Conservation (phyloP, 768 basidiomycete species). For the Butyriboletus loyo region DNA sequence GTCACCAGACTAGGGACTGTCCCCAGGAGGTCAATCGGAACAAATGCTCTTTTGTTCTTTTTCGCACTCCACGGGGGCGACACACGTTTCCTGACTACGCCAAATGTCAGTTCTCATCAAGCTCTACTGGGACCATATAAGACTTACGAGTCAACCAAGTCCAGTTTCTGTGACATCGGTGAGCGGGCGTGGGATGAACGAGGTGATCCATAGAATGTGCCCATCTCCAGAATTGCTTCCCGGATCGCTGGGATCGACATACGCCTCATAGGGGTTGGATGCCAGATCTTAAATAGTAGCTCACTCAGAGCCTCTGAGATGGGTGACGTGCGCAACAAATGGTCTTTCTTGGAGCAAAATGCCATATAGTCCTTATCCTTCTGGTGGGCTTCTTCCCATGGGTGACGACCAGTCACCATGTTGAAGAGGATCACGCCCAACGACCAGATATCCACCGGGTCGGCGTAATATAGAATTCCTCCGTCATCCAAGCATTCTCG, state of each 20-base stretch:
- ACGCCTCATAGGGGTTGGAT: conserved; percentile 9
- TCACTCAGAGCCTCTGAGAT: conserved; percentile 9
- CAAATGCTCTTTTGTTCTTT: neutral
- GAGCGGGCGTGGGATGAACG: neutral
- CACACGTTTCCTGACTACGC: conserved; percentile 12
- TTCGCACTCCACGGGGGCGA: neutral
- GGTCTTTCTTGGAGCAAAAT: neutral
- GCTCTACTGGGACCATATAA: too few species aligned
- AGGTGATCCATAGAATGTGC: conserved; percentile 9
- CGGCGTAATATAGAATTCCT: conserved; percentile 19
- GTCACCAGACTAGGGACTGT: too few species aligned
- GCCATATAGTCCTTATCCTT: neutral
- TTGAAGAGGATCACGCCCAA: conserved; percentile 81
- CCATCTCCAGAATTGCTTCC: conserved; percentile 11
- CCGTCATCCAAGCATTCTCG: conserved; percentile 56
- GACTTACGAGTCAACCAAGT: conserved; percentile 15
- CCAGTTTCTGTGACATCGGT: neutral
- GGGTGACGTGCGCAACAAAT: neutral
- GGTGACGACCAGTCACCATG: conserved; percentile 58
- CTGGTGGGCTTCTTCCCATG: conserved; percentile 14
- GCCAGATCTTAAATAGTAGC: conserved; percentile 14
- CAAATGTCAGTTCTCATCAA: neutral
- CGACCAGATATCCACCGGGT: conserved; percentile 60
- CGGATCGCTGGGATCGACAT: conserved; percentile 20
- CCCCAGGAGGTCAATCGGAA: neutral